phyloP scores from a whole-genome alignment of 805 yeast genomes.

The Hanseniaspora hatyaiensis region DNA sequence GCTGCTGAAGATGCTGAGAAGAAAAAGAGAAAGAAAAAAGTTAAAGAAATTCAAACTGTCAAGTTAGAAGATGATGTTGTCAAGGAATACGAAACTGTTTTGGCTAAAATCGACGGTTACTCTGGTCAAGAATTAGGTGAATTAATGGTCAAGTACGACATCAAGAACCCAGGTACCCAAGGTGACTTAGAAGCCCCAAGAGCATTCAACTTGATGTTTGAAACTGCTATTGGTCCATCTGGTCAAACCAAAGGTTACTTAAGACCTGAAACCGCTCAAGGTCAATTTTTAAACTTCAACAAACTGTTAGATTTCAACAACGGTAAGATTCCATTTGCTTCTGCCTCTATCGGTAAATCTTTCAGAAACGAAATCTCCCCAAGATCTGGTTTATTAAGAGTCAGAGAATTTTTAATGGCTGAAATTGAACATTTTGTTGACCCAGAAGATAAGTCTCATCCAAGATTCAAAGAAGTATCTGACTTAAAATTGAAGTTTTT shows the following conservation, averaged over 20 bases:
- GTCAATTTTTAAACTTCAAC: constrained; percentile 91
- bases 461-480: constrained; percentile 63
- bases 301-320: constrained; percentile 90
- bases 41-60: constrained; percentile 81
- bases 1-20: constrained; percentile 66
- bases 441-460: constrained; percentile 75
- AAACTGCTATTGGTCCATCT: constrained; percentile 97
- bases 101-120: constrained; percentile 91
- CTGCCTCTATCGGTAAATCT: constrained; percentile 96
- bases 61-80: constrained; percentile 74
- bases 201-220: constrained; percentile 97
- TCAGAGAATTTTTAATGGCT: constrained; percentile 98
- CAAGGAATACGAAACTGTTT: constrained; percentile 68
- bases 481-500: constrained; percentile 64
- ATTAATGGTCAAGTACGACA: constrained; percentile 67
- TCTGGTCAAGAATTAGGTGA: constrained; percentile 89
- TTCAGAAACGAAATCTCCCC: constrained; percentile 99
- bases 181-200: constrained; percentile 78
- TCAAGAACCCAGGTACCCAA: constrained; percentile 84
- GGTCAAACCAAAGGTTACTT: constrained; percentile 90
- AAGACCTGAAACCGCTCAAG: constrained; percentile 99
- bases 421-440: constrained; percentile 98
- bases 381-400: constrained; percentile 92
- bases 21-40: constrained; percentile 90
- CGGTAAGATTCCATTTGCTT: constrained; percentile 97